Conservation (phyloP, 305 asterid species). For the Solanum hybrid region DNA sequence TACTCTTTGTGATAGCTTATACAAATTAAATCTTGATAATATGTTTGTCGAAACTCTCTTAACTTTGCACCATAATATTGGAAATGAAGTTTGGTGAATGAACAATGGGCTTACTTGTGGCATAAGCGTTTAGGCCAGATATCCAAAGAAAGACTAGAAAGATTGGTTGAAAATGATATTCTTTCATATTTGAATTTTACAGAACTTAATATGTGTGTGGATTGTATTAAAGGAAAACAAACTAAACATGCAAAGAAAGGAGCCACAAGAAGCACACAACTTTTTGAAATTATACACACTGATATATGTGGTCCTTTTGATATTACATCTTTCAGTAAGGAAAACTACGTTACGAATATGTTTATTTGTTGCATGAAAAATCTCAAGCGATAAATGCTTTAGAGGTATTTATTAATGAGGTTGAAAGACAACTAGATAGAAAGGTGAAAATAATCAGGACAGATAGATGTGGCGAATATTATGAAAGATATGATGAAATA, state of each 20-base stretch:
- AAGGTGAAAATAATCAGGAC: too few relatives aligned
- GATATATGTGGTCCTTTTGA: not conserved
- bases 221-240: not conserved
- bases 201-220: not conserved
- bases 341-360: not conserved
- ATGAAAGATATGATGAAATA: too few relatives aligned
- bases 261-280: not conserved
- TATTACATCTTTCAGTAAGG: too few relatives aligned
- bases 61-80: not conserved
- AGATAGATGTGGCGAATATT: too few relatives aligned
- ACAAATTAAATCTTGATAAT: not conserved
- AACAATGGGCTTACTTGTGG: not conserved
- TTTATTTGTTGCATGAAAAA: not conserved
- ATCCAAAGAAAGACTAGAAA: not conserved
- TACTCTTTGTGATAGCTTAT: not conserved
- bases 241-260: not conserved
- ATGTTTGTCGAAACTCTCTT: too few relatives aligned
- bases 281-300: not conserved
- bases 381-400: not conserved
- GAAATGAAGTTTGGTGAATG: not conserved
- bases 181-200: too few relatives aligned
- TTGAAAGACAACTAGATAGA: too few relatives aligned
- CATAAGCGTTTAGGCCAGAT: not conserved
- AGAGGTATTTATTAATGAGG: not conserved
- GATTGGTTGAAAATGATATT: not conserved